Conservation (phyloP, 805 yeast species). For the Saccharomycopsis selenospora region DNA sequence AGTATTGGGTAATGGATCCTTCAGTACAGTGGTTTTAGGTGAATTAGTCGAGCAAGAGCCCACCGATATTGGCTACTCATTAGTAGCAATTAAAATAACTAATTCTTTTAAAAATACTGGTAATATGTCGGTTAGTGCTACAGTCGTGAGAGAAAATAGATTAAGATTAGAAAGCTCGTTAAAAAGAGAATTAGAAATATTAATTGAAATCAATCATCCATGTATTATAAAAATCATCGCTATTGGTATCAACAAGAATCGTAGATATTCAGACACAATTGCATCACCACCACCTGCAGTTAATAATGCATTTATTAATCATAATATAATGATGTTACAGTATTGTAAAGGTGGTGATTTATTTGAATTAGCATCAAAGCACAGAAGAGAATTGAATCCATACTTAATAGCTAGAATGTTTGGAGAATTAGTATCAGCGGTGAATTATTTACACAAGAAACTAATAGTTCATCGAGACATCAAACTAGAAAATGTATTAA, state of each 20-base stretch:
- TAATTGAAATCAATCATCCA: slow-evolving; percentile 56
- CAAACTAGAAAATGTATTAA: slow-evolving; percentile 74
- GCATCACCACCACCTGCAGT: slow-evolving; percentile 27
- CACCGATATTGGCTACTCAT: slow-evolving; percentile 14
- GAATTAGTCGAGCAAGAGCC: slow-evolving; percentile 24
- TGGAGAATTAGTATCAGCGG: slow-evolving; percentile 63
- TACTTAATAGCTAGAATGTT: slow-evolving; percentile 53
- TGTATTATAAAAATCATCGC: slow-evolving; percentile 60
- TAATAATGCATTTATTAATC: slow-evolving; percentile 24
- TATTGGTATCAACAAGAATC: slow-evolving; percentile 25
- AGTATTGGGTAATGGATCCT: slow-evolving; percentile 60
- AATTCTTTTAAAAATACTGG: slow-evolving; percentile 30
- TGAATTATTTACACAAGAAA: slow-evolving; percentile 60
- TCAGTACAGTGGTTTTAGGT: slow-evolving; percentile 56
- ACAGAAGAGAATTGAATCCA: slow-evolving; percentile 39
- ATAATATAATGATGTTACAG: slow-evolving; percentile 42
- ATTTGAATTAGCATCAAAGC: slow-evolving; percentile 49
- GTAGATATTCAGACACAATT: slow-evolving; percentile 23
- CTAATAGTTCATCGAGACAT: slow-evolving; percentile 84
- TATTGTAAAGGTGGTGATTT: slow-evolving; percentile 83
- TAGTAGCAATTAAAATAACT: slow-evolving; percentile 69
- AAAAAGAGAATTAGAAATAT: slow-evolving; percentile 64
- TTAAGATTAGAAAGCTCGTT: slow-evolving; percentile 54
- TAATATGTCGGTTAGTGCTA: slow-evolving; percentile 33
- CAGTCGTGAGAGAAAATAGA: slow-evolving; percentile 34